phyloP scores from a whole-genome alignment of 176 grass and related monocot genomes.

The Musa itinerans region DNA sequence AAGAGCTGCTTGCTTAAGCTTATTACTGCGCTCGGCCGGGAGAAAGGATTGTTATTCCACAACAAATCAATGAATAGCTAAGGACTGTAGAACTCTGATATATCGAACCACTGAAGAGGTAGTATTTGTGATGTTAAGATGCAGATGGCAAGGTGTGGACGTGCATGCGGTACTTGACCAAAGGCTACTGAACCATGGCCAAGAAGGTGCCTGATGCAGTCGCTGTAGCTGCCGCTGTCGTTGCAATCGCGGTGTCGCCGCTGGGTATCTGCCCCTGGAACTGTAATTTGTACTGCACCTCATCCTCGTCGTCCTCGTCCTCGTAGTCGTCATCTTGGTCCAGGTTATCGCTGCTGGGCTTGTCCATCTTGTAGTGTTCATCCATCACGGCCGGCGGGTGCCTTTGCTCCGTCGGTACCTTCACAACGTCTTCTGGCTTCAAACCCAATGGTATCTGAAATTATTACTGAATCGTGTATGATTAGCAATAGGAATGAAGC shows the following conservation, averaged over 20 bases:
- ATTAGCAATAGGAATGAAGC: neutral
- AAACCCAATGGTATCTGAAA: conserved; percentile 39
- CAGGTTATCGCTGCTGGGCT: conserved; percentile 45
- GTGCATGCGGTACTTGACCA: too few relatives aligned
- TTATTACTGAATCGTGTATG: conserved; percentile 45
- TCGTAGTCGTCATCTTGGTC: conserved; percentile 53
- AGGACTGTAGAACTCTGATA: too few relatives aligned
- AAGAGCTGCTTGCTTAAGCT: too few relatives aligned
- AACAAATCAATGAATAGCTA: too few relatives aligned
- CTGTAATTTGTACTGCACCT: conserved; percentile 80
- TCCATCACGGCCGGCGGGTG: conserved; percentile 31
- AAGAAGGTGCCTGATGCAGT: too few relatives aligned
- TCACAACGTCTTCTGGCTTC: conserved; percentile 86
- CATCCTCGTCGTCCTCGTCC: conserved; percentile 22
- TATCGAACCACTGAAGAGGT: too few relatives aligned
- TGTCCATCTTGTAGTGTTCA: conserved; percentile 40
- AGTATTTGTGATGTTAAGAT: too few relatives aligned
- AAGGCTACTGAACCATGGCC: too few relatives aligned
- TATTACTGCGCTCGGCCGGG: too few relatives aligned
- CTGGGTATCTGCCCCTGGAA: conserved; percentile 37
- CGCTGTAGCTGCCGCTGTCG: too few relatives aligned
- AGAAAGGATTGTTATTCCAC: too few relatives aligned
- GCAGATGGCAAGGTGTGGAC: too few relatives aligned
- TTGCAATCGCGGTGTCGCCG: neutral
- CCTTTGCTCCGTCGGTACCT: conserved; percentile 16